Base-by-base conservation (phyloP, 176 grass and related monocot species). In the Oryza rufipogon region DNA sequence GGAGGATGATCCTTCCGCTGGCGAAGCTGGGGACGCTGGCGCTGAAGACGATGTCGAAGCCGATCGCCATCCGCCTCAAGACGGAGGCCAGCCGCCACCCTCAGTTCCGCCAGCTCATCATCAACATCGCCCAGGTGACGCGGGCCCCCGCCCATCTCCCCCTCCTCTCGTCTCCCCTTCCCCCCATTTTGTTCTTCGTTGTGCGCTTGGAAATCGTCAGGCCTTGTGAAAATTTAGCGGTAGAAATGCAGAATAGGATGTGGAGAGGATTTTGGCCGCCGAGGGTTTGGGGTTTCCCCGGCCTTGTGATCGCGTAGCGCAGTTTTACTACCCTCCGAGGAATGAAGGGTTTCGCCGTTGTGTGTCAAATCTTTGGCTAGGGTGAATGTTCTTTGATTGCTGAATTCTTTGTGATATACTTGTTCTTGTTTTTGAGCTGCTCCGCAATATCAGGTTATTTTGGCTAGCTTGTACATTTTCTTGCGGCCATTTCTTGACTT, bases 41-140 rank as follows among this genome's bases (percentile, higher is more conserved):
- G 64, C 83, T 94, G 71, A 94, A 88, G 66, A 91, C 84, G 19
- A 73, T 91, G 79, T 73, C 86, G 23, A 94, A 94, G 79, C 88
- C 92, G 45, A 81, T 94, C 75, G 92, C 92, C 9, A 70, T 8
- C 39, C 85, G 88, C 75, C 88, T 94, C 30, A 94, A 91, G 88
- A 47, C 89, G 23, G 88, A 94, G 88, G 92, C 92, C 41, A 90
- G 92, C 32, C 83, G 81, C 76, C 92, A 94, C 76, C 86, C 92
- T 22, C 86, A 84, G 41, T 94, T 91, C 79, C 88, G 92, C 32
- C 88, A 84, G 80, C 47, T 91, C 80, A 94, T 94, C 75, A 73
- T 94, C 47, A 86, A 88, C 86, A 23, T 94, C 66, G 92, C 92
- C 8, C 92, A 94, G 92, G 92, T 94, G n/a, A 49, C 49, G 34